Conservation (phyloP, 2,329 filamentous ascomycete genomes). For the Pseudocercospora fuligena region DNA sequence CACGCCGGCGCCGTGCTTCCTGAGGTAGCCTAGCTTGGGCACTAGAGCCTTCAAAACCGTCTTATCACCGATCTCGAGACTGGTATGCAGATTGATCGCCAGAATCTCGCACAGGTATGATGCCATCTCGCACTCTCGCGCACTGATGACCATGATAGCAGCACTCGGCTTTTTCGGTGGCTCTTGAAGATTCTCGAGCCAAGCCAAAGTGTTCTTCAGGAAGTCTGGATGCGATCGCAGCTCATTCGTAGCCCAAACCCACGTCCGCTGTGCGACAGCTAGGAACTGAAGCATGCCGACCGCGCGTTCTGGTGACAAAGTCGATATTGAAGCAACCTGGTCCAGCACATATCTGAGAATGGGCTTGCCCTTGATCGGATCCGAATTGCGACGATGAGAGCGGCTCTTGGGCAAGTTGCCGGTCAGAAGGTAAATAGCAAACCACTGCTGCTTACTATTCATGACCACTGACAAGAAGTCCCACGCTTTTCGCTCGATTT, state of each 20-base stretch:
- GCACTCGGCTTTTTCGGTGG: slow-evolving; percentile 44
- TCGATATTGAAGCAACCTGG: slow-evolving; percentile 66
- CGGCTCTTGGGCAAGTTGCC: slow-evolving; percentile 80
- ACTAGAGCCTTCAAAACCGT: slow-evolving; percentile 73
- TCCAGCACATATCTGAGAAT: slow-evolving; percentile 76
- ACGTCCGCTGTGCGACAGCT: slow-evolving; percentile 86
- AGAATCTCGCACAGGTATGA: slow-evolving; percentile 85
- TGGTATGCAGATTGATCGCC: slow-evolving; percentile 86
- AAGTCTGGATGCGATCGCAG: slow-evolving; percentile 76
- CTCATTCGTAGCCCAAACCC: slow-evolving; percentile 90
- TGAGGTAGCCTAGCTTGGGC: slow-evolving; percentile 76
- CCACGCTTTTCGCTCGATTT: slow-evolving; percentile 76
- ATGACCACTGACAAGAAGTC: slow-evolving; percentile 83
- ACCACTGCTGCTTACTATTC: slow-evolving; percentile 91
- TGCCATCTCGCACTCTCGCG: slow-evolving; percentile 62
- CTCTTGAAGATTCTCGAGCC: slow-evolving; percentile 64
- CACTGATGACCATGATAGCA: slow-evolving; percentile 38
- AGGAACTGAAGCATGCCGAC: slow-evolving; percentile 85
- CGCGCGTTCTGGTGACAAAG: slow-evolving; percentile 67
- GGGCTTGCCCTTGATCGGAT: slow-evolving; percentile 62
- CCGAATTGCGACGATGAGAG: slow-evolving; percentile 56
- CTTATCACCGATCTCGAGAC: slow-evolving; percentile 74
- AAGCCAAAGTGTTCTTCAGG: slow-evolving; percentile 71
- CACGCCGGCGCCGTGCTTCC: slow-evolving; percentile 77
- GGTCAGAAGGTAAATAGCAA: slow-evolving; percentile 89